Evolutionary conservation across 257 asterid species (phyloP).

Genomic region (Solanum lycopersicoides): DNA sequence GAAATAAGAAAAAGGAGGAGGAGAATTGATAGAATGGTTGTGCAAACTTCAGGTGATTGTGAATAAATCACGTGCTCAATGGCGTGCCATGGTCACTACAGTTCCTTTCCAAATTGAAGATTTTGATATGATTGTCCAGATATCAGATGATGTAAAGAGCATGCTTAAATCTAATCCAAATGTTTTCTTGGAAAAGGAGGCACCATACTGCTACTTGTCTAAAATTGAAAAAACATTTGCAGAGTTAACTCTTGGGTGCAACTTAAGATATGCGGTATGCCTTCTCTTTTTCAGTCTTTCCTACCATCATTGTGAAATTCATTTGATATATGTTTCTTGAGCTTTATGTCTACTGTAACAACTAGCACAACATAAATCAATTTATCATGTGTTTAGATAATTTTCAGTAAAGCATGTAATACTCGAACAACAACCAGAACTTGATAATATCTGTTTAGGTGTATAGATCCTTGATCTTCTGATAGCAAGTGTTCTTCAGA

Average conservation of each 20-base stretch:
- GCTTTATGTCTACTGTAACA: background rate
- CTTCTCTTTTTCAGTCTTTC: background rate
- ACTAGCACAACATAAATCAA: background rate
- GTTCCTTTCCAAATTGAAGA: slow-evolving; percentile 59
- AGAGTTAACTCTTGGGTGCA: slow-evolving; percentile 83
- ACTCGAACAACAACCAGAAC: background rate
- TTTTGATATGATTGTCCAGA: slow-evolving; percentile 53
- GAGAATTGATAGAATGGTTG: background rate
- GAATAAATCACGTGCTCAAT: slow-evolving; percentile 82
- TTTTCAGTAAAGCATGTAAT: background rate
- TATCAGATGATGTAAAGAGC: slow-evolving; percentile 61
- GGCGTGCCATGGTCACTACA: slow-evolving; percentile 42
- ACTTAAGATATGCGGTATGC: slow-evolving; percentile 52
- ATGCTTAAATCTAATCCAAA: slow-evolving; percentile 65
- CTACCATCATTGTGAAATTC: background rate
- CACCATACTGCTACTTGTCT: slow-evolving; percentile 81
- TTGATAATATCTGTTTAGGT: background rate
- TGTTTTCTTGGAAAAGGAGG: slow-evolving; percentile 74
- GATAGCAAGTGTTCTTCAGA: background rate
- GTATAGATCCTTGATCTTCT: background rate
- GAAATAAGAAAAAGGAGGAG: background rate
- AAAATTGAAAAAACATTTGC: slow-evolving; percentile 58
- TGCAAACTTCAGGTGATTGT: slow-evolving; percentile 58
- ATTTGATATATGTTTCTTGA: background rate
- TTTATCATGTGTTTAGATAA: background rate